These are phyloP conservation scores for Dryadomyces quercus-mongolicae DNA, from an alignment of 2,329 filamentous ascomycete species.

Conservation along the genomic window DNA sequence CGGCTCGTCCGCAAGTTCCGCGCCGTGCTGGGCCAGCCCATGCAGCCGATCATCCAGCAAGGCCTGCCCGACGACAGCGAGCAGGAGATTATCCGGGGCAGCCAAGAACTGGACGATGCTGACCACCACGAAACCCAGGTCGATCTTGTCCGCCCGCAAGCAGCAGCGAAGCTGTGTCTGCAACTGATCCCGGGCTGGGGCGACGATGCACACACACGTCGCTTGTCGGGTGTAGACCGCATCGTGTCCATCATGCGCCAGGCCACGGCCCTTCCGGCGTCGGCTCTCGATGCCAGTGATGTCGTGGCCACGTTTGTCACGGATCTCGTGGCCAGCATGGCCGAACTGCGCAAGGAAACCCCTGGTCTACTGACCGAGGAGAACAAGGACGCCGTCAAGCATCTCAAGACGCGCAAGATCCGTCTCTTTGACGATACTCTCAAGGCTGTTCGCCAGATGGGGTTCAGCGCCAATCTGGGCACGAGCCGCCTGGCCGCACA, in stretches of 20 bases:
- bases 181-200: slow-evolving; percentile 25
- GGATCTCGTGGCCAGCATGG: slow-evolving; percentile 54
- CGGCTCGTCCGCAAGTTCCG: slow-evolving; percentile 86
- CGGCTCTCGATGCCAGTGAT: slow-evolving; percentile 41
- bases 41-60: slow-evolving; percentile 49
- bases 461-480: slow-evolving; percentile 71
- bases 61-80: slow-evolving; percentile 42
- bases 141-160: slow-evolving; percentile 8
- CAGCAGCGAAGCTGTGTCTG: slow-evolving; percentile 20
- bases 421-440: slow-evolving; percentile 84
- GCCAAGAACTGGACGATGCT: slow-evolving; percentile 7
- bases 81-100: slow-evolving; percentile 3
- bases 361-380: slow-evolving; percentile 73
- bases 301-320: slow-evolving; percentile 57
- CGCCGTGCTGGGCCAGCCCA: slow-evolving; percentile 61
- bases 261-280: slow-evolving; percentile 14
- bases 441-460: slow-evolving; percentile 76
- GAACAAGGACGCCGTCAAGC: slow-evolving; percentile 72
- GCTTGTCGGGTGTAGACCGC: slow-evolving; percentile 40
- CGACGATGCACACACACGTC: slow-evolving; percentile 31
- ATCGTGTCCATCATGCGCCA: slow-evolving; percentile 1
- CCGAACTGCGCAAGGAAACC: slow-evolving; percentile 71
- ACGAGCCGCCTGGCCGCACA: slow-evolving; percentile 63
- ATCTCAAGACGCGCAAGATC: slow-evolving; percentile 82
- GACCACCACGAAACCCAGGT: background rate